Conservation (phyloP, 2,329 filamentous ascomycete genomes). For the Davidsoniella neocaledoniae region DNA sequence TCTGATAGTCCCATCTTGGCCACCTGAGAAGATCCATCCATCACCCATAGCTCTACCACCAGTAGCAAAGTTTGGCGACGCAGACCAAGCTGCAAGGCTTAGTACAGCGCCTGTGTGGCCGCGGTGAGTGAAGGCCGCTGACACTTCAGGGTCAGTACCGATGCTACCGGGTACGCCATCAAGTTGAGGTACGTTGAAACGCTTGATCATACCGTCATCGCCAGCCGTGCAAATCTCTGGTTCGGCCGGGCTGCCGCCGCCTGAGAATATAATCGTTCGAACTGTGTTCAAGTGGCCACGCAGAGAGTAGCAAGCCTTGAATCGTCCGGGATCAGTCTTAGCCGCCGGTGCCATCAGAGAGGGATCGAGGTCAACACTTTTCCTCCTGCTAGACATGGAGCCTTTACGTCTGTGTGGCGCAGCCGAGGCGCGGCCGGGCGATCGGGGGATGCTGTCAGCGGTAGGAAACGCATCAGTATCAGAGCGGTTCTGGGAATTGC, state of each 20-base stretch:
- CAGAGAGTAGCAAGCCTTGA: slow-evolving; percentile 85
- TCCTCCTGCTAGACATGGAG: slow-evolving; percentile 50
- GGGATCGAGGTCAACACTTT: slow-evolving; percentile 51
- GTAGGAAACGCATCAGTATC: slow-evolving; percentile 80
- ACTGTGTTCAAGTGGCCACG: slow-evolving; percentile 89
- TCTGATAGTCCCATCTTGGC: slow-evolving; percentile 79
- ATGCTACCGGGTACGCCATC: slow-evolving; percentile 33
- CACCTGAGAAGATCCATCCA: slow-evolving; percentile 96
- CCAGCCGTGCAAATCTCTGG: slow-evolving; percentile 93
- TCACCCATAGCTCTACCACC: slow-evolving; percentile 78
- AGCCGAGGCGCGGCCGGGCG: slow-evolving; percentile 47
- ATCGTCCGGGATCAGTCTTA: slow-evolving; percentile 56
- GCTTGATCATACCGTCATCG: slow-evolving; percentile 89
- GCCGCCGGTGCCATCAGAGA: slow-evolving; percentile 31
- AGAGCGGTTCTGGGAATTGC: slow-evolving; percentile 44
- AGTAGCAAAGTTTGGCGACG: slow-evolving; percentile 74
- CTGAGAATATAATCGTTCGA: slow-evolving; percentile 88
- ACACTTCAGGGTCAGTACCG: slow-evolving; percentile 64
- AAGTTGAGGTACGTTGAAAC: slow-evolving; percentile 86
- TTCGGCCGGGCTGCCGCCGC: slow-evolving; percentile 84
- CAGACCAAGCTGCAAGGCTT: slow-evolving; percentile 70
- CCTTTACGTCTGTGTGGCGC: slow-evolving; percentile 64
- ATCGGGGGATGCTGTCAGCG: slow-evolving; percentile 65
- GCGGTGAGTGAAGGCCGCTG: slow-evolving; percentile 85
- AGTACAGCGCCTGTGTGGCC: slow-evolving; percentile 87